Evolutionary conservation across 352 stramenopile species (phyloP), one percentile per base, ranked within the genome.

Genomic region (Phytophthora cactorum): DNA sequence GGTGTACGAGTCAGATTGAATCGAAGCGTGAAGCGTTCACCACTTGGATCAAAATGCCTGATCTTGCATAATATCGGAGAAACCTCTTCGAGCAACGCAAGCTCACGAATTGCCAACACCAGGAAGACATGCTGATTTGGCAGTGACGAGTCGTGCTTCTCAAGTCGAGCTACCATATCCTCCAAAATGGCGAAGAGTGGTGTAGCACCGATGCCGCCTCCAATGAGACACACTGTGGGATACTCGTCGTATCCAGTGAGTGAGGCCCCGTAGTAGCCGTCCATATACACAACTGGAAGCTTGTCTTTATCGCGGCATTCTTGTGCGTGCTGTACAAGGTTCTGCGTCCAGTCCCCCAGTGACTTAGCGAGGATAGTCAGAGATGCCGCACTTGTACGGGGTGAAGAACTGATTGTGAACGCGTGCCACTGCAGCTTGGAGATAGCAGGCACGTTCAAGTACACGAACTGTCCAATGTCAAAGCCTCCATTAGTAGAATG

Each of bases 381-480:
- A 4, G 74, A 70, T 28, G 46, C 55, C n/a, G 78, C 29, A 22
- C 49, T 82, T 4, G 63, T 58, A 2, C 52, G 63, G 5, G 82
- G 79, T 3, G 82, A 80, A 12, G 82, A 86, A 12, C 75, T 75
- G 57, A 90, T 84, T 0, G 78, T 88, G 59, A 90, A 89, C 9
- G 79, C 69, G 38, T 90, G 82, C 79, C 82, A 90, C 39, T 90
- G 77, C 2, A 85, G 57, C 52, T 76, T 82, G 12, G 80, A 91
- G 45, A 91, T 79, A 27, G 57, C 52, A 0, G 78, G 82, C 6
- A 86, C 77, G 44, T 84, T 83, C 25, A 89, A 34, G 66, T 89
- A 91, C 31, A 88, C 72, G 49, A 89, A 85, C 43, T 88, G 78
- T 0, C 80, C 80, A 51, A 87, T 59, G 17, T 77, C 56, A 22